Evolutionary conservation across 2,329 filamentous ascomycete species (phyloP).

Genomic region (Cladophialophora carrionii): DNA sequence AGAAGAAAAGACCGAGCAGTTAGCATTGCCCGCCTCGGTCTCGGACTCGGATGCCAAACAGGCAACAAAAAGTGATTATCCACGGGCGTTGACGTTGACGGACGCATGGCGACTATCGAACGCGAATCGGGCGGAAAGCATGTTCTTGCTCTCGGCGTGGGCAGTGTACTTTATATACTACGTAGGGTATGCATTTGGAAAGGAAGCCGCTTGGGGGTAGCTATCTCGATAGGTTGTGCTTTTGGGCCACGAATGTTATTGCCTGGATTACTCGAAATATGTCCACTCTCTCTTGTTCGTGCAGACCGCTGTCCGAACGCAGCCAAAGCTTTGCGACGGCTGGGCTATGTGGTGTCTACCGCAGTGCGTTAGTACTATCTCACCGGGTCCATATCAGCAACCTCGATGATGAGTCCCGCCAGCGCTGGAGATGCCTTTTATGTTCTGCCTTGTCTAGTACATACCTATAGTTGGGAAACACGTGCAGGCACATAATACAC

Average conservation of each 20-base stretch:
- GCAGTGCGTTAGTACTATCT: too few relatives aligned
- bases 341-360: too few relatives aligned
- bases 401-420: too few relatives aligned
- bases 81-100: slow-evolving; percentile 19
- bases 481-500: too few relatives aligned
- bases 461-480: too few relatives aligned
- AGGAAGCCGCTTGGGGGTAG: slow-evolving; percentile 22
- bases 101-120: slow-evolving; percentile 20
- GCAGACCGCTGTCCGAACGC: too few relatives aligned
- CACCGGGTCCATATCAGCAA: too few relatives aligned
- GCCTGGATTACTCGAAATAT: neutral
- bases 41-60: slow-evolving; percentile 1
- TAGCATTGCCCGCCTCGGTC: neutral
- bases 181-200: slow-evolving; percentile 11
- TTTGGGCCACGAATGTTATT: neutral
- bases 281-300: too few relatives aligned
- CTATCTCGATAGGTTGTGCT: neutral
- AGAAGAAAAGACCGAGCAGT: neutral
- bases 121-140: slow-evolving; percentile 19
- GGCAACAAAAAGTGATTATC: slow-evolving; percentile 12
- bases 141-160: slow-evolving; percentile 24
- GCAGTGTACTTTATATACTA: slow-evolving; percentile 18
- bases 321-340: too few relatives aligned
- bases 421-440: too few relatives aligned
- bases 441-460: too few relatives aligned